Conservation (phyloP, 495 filamentous ascomycete species). For the Penicillium desertorum region DNA sequence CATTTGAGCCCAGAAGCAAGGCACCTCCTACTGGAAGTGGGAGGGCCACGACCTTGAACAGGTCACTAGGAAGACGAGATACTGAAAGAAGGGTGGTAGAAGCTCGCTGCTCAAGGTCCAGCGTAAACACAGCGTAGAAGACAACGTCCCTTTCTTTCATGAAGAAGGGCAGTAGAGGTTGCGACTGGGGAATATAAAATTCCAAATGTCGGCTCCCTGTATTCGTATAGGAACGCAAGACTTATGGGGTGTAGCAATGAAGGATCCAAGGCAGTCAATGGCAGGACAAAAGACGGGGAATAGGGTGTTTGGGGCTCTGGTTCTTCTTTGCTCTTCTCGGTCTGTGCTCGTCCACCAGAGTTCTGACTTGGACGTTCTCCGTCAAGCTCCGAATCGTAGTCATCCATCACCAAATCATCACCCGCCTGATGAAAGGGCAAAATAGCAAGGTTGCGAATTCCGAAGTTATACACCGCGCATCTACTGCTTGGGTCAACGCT, state of each 20-base stretch:
- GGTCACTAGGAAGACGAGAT: conserved; percentile 78
- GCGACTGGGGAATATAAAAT: conserved; percentile 75
- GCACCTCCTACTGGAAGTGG: conserved; percentile 85
- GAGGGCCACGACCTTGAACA: conserved; percentile 80
- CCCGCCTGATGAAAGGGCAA: conserved; percentile 82
- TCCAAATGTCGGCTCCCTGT: conserved; percentile 95
- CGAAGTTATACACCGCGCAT: conserved; percentile 93
- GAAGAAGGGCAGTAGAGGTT: conserved; percentile 69
- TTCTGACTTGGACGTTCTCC: conserved; percentile 39
- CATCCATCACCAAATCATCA: conserved; percentile 88
- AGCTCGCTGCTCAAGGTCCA: conserved; percentile 90
- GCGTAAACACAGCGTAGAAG: conserved; percentile 88
- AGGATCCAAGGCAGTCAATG: conserved; percentile 82
- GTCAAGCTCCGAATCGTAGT: conserved; percentile 79
- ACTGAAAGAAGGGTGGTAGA: conserved; percentile 92
- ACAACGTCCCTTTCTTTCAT: conserved; percentile 82
- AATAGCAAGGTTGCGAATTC: conserved; percentile 82
- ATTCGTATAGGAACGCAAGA: conserved; percentile 92
- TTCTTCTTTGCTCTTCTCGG: conserved; percentile 51
- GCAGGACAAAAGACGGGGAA: conserved; percentile 85
- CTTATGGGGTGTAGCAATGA: conserved; percentile 83
- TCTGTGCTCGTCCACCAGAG: conserved; percentile 11
- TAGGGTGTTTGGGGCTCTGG: conserved; percentile 70
- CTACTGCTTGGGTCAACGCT: conserved; percentile 87
- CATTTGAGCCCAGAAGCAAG: conserved; percentile 81